These are phyloP conservation scores for Coniferiporia sulphurascens DNA, from an alignment of 1,284 basidiomycete species.

Conservation along the genomic window DNA sequence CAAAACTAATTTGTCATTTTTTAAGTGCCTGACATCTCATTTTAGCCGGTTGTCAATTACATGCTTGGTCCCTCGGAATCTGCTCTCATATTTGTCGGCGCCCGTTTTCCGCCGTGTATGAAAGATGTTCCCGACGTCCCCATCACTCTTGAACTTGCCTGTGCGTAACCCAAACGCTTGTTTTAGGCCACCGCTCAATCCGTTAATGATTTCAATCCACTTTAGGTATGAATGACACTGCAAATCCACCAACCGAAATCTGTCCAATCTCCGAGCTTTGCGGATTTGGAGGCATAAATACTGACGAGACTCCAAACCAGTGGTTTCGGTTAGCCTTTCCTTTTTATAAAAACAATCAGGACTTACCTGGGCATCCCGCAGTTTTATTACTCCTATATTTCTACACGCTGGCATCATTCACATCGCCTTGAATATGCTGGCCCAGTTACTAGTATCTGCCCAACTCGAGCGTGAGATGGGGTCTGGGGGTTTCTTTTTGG, in stretches of 20 bases:
- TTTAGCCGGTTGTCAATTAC: slow-evolving; percentile 75
- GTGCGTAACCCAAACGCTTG: slow-evolving; percentile 35
- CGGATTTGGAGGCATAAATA: slow-evolving; percentile 80
- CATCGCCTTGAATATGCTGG: slow-evolving; percentile 84
- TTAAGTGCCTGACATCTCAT: slow-evolving; percentile 27
- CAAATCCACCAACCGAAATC: slow-evolving; percentile 60
- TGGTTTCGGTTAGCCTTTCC: slow-evolving; percentile 64
- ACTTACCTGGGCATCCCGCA: slow-evolving; percentile 27
- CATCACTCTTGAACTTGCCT: slow-evolving; percentile 56
- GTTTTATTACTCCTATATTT: slow-evolving; percentile 85
- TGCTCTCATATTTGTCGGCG: slow-evolving; percentile 85
- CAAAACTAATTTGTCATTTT: not conserved
- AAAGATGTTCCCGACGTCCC: slow-evolving; percentile 64
- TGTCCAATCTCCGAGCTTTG: slow-evolving; percentile 85
- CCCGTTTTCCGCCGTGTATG: slow-evolving; percentile 90
- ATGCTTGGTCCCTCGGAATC: slow-evolving; percentile 89
- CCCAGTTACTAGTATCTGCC: slow-evolving; percentile 75
- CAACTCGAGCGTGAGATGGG: slow-evolving; percentile 90
- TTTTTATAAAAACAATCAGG: not conserved
- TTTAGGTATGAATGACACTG: slow-evolving; percentile 71
- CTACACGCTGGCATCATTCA: slow-evolving; percentile 91
- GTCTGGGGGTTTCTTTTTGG: slow-evolving; percentile 71
- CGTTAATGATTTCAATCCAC: slow-evolving; percentile 11
- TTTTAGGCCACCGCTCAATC: slow-evolving; percentile 3
- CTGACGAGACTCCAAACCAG: slow-evolving; percentile 66